A percentile compares a stretch with the other conserved stretches of the same genome.
Evolutionary conservation across 129 eudicot species (phyloP).

Genomic region (Silybum marianum): DNA sequence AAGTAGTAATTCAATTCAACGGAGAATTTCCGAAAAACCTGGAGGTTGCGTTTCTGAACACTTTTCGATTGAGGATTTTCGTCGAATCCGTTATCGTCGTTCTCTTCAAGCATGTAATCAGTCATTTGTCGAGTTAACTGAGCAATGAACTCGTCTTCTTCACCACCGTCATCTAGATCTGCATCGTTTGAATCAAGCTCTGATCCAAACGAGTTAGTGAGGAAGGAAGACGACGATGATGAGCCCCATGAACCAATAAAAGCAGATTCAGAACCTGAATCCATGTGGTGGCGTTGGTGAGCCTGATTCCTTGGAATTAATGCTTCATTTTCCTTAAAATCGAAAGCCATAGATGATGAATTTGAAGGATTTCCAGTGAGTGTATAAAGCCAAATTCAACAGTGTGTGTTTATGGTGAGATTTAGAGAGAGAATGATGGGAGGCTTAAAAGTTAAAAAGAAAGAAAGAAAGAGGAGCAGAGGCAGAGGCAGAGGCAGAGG

Average conservation of each 20-base stretch:
- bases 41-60: slow-evolving; percentile 32
- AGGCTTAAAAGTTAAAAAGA: neutral
- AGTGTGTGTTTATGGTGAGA: slow-evolving; percentile 14
- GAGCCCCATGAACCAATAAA: slow-evolving; percentile 46
- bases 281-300: slow-evolving; percentile 1
- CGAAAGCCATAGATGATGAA: slow-evolving; percentile 13
- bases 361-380: neutral
- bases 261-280: slow-evolving; percentile 42
- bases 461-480: neutral
- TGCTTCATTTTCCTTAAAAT: slow-evolving; percentile 18
- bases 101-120: slow-evolving; percentile 71
- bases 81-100: slow-evolving; percentile 33
- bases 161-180: slow-evolving; percentile 45
- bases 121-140: slow-evolving; percentile 81
- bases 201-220: slow-evolving; percentile 55
- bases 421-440: neutral
- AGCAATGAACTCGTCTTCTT: slow-evolving; percentile 56
- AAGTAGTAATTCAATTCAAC: neutral
- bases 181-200: slow-evolving; percentile 58
- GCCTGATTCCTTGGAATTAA: slow-evolving; percentile 15
- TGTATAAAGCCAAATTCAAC: slow-evolving; percentile 1
- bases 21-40: slow-evolving; percentile 35
- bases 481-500: neutral
- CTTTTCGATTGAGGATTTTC: slow-evolving; percentile 3
- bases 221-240: slow-evolving; percentile 52